Evolutionary conservation across 371 early-diverging fungal genomes (phyloP), one percentile per base, ranked within the genome.

Genomic region (Apophysomyces ossiformis): DNA sequence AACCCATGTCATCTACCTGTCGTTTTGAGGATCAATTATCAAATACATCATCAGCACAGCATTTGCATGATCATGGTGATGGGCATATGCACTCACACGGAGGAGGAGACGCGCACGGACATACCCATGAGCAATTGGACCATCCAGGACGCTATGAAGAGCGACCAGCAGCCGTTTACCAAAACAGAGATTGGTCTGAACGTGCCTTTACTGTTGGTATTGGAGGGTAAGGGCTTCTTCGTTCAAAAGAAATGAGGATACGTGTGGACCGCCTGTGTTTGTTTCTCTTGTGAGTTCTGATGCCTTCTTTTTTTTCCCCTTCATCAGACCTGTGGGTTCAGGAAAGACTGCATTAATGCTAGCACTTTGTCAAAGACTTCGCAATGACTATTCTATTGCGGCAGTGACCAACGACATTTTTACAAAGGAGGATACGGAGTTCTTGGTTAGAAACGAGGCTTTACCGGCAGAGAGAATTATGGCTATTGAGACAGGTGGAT

Each of bases 311-410:
- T 2, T 26, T 26, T 2, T 26, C 32, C 44, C 21, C 35, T 16
- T 57, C n/a, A 45, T 26, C 72, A 92, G 93, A 32, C 97, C 96
- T 45, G 96, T 96, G 8, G 97, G 97, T 44, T 92, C 92, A 18
- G 97, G 97, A 71, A 97, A 97, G 67, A 97, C 97, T 7, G 97
- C 97, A 3, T 82, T 97, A 70, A 92, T 96, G 94, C 84, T 95
- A 61, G 90, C 91, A 39, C 89, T 97, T 37, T 97, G 97, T 77
- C 90, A 87, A 60, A 74, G 85, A 13, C 85, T 96, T 44, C 91
- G 93, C 64, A 89, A 91, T 36, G 68, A 77, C 45, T 92, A 90
- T 83, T 90, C 89, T 64, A 80, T 97, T 58, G 96, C 93, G 16
- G 92, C 92, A 60, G 93, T 94, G 16, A 93, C 94, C 62, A 93